A percentile compares a stretch with the other conserved stretches of the same genome.
These are phyloP conservation scores for Venturiaceae sp. DNA, from an alignment of 2,329 filamentous ascomycete genomes.

Conservation along the genomic window DNA sequence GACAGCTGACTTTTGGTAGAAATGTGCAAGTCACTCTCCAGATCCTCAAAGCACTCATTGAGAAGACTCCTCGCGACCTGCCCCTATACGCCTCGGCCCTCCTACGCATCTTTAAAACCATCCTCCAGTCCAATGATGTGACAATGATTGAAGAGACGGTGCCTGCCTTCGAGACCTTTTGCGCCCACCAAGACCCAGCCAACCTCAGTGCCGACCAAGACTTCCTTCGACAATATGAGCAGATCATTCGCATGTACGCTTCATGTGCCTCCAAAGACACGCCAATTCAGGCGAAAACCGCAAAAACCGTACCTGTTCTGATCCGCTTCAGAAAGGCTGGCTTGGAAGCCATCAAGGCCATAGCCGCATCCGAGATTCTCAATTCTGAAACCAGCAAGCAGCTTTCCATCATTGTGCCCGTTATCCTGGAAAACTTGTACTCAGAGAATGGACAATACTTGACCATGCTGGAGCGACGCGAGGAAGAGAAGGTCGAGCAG, in stretches of 20 bases:
- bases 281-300: constrained; percentile 34
- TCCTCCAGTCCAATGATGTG: constrained; percentile 79
- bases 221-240: constrained; percentile 73
- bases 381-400: constrained; percentile 67
- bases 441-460: constrained; percentile 63
- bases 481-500: constrained; percentile 57
- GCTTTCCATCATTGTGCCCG: constrained; percentile 68
- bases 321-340: constrained; percentile 50
- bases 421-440: constrained; percentile 80
- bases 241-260: constrained; percentile 71
- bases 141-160: constrained; percentile 88
- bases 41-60: constrained; percentile 83
- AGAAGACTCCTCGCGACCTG: constrained; percentile 84
- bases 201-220: constrained; percentile 77
- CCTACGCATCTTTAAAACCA: constrained; percentile 71
- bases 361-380: constrained; percentile 71
- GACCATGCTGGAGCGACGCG: constrained; percentile 55
- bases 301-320: constrained; percentile 60
- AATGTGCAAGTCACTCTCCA: constrained; percentile 93
- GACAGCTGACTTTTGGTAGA: constrained; percentile 31
- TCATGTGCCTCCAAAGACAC: constrained; percentile 61
- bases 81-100: constrained; percentile 80
- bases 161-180: constrained; percentile 79
- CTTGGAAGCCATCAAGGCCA: constrained; percentile 63
- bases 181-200: constrained; percentile 77